phyloP scores from a whole-genome alignment of 2,329 filamentous ascomycete genomes.

The Verticillium zaregamsianum region DNA sequence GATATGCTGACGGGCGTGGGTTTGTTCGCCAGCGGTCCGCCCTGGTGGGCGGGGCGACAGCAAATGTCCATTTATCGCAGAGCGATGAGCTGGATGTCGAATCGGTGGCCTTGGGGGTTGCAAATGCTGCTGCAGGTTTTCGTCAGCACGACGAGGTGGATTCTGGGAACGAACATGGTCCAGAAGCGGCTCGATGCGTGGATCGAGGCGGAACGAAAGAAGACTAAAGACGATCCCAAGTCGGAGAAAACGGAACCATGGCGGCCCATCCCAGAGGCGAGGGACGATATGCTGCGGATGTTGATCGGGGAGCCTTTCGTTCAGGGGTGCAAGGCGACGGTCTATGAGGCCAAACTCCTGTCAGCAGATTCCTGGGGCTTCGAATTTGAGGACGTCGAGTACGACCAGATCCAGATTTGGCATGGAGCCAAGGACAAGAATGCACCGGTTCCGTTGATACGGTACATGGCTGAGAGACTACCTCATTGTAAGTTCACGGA shows the following conservation, averaged over 20 bases:
- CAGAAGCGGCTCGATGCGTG: slow-evolving; percentile 5
- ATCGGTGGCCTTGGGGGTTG: slow-evolving; percentile 8
- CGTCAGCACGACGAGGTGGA: slow-evolving; percentile 15
- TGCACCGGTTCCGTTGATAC: slow-evolving; percentile 18
- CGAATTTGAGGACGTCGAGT: slow-evolving; percentile 20
- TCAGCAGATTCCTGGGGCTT: slow-evolving; percentile 23
- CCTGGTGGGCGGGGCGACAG: slow-evolving; percentile 28
- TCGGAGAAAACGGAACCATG: background rate
- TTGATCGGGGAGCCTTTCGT: slow-evolving; percentile 22
- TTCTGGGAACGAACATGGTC: slow-evolving; percentile 8
- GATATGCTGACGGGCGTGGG: slow-evolving; percentile 28
- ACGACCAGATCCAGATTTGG: slow-evolving; percentile 23
- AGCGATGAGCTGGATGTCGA: background rate
- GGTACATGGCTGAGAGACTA: slow-evolving; percentile 11
- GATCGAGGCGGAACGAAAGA: slow-evolving; percentile 2
- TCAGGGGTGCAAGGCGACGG: slow-evolving; percentile 18
- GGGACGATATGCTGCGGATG: slow-evolving; percentile 13
- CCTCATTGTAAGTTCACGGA: background rate
- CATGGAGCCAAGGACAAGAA: slow-evolving; percentile 27
- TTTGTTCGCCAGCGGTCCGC: slow-evolving; percentile 26
- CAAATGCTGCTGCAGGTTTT: slow-evolving; percentile 16
- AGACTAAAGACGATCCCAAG: background rate
- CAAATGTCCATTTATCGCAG: slow-evolving; percentile 17
- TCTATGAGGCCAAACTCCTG: slow-evolving; percentile 22
- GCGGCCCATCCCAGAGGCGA: background rate